Base-by-base conservation (phyloP, 306 rosid genomes). In the Cicer bijugum region DNA sequence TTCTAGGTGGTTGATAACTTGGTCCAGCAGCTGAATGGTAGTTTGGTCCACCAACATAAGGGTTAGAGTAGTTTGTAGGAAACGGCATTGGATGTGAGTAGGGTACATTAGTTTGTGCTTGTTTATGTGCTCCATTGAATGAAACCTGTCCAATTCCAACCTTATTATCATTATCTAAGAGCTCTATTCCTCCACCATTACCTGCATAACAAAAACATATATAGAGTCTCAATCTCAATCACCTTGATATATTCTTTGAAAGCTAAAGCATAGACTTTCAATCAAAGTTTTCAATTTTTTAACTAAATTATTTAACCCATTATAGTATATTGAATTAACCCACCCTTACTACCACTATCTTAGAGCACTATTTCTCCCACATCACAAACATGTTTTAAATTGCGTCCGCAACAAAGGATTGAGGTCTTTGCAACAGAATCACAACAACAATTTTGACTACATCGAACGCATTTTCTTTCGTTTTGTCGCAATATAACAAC, bases 41-140 rank as follows among this genome's bases (percentile, higher is more conserved):
- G 66, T 20, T 75, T 68, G 77, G 73, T 55, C 81, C 81, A 39
- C 38, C 86, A 12, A 70, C 84, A 37, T 77, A 82, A 46, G 89
- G 87, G 11, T 80, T 79, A 66, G 84, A 60, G 74, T 79, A 81
- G 76, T 79, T 84, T 78, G 90, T n/a, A 16, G 86, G 85, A 15
- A 44, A 83, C 43, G 86, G 83, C 75, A 71, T 69, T 75, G 85
- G 83, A 44, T 89, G 75, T 57, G 85, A 44, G 20, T 76, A 76
- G 3, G 87, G 83, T 10, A 69, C 38, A 44, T 56, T 81, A 12
- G 65, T 63, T 35, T 69, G 85, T 60, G 67, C 28, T 33, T 89
- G 89, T 44, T 85, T 77, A 28, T 70, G 75, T 35, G 85, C 79
- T 46, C 62, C 59, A 28, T 50, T 67, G 23, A 50, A 73, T 66